phyloP scores from a whole-genome alignment of 441 rosid genomes.

The Euphorbia celastroides region DNA sequence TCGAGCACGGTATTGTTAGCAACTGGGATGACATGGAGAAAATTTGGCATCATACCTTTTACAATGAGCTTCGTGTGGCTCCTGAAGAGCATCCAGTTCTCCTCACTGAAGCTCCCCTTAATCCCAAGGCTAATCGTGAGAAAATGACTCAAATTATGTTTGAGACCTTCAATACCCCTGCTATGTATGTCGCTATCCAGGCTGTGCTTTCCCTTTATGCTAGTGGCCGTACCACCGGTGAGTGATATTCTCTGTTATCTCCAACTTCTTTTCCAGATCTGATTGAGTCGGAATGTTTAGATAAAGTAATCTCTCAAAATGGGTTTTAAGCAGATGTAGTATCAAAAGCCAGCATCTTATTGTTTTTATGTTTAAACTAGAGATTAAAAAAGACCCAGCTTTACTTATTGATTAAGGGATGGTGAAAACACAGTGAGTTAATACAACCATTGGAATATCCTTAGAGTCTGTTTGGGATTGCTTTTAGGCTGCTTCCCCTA shows the following conservation, averaged over 20 bases:
- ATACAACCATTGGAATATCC: neutral
- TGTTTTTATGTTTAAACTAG: neutral
- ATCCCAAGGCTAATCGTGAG: slow-evolving; percentile 69
- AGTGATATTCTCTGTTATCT: slow-evolving; percentile 5
- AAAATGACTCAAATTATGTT: slow-evolving; percentile 73
- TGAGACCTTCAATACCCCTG: slow-evolving; percentile 51
- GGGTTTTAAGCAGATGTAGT: neutral
- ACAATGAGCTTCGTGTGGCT: too few relatives aligned
- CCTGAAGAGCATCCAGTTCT: slow-evolving; percentile 74
- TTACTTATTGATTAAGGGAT: neutral
- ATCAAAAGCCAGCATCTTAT: neutral
- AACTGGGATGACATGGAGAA: slow-evolving; percentile 88
- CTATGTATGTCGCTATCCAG: slow-evolving; percentile 51
- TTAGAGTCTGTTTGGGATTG: too few relatives aligned
- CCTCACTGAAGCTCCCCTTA: slow-evolving; percentile 68
- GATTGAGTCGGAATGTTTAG: neutral
- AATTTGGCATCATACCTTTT: too few relatives aligned
- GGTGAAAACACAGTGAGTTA: neutral
- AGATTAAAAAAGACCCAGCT: neutral
- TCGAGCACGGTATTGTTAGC: slow-evolving; percentile 65
- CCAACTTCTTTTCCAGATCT: neutral
- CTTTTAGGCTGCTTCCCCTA: too few relatives aligned
- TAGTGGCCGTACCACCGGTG: slow-evolving; percentile 72
- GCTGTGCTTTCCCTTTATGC: slow-evolving; percentile 71
- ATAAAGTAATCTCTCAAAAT: neutral